Evolutionary conservation across 116 monocot genomes (phyloP).

Genomic region (Posidonia oceanica): DNA sequence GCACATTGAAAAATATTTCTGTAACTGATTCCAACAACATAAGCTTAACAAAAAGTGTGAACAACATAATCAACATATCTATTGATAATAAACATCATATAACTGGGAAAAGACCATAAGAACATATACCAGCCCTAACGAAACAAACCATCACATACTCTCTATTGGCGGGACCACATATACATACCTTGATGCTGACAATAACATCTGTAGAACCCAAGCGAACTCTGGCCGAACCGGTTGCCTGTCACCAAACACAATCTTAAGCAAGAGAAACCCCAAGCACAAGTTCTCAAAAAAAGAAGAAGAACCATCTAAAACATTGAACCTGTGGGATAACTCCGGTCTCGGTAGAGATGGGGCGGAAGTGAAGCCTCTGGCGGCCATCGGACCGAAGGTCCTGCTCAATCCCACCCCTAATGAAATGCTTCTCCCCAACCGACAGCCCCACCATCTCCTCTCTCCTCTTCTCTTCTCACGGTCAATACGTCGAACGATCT

Average conservation of each 20-base stretch:
- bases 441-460: conserved; percentile 52
- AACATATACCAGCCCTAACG: too few relatives aligned
- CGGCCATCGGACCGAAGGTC: conserved; percentile 77
- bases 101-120: too few relatives aligned
- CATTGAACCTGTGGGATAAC: conserved; percentile 75
- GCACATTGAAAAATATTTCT: too few relatives aligned
- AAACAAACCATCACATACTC: not conserved
- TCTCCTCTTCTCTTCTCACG: not conserved
- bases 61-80: too few relatives aligned
- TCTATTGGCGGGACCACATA: not conserved
- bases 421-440: conserved; percentile 66
- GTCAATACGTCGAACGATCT: not conserved
- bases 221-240: conserved; percentile 72
- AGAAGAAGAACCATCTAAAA: not conserved
- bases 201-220: conserved; percentile 84
- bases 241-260: conserved; percentile 37
- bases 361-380: conserved; percentile 44
- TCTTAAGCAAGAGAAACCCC: not conserved
- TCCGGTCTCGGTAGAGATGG: conserved; percentile 61
- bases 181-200: conserved; percentile 70
- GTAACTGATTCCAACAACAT: too few relatives aligned
- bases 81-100: too few relatives aligned
- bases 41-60: too few relatives aligned
- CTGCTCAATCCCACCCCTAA: conserved; percentile 61
- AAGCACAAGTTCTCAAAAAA: not conserved